Evolutionary conservation across 768 basidiomycete genomes (phyloP).

Genomic region (Boletus vermiculosoides): DNA sequence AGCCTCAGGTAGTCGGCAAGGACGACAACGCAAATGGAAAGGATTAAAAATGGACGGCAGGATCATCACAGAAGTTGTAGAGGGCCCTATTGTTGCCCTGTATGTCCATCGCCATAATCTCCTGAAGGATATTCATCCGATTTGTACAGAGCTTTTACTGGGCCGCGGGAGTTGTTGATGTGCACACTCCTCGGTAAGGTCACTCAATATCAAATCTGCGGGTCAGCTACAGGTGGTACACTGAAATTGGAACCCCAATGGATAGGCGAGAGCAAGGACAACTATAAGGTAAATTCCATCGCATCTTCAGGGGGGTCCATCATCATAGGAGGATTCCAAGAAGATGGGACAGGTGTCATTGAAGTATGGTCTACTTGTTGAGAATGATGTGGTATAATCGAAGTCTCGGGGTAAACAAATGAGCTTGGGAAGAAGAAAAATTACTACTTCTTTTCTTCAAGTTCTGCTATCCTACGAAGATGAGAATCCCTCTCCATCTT

Average conservation of each 20-base stretch:
- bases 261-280: conserved; percentile 40
- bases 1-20: conserved; percentile 40
- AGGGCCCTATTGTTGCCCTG: conserved; percentile 76
- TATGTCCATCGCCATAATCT: conserved; percentile 32
- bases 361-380: conserved; percentile 51
- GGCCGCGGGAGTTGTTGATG: conserved; percentile 44
- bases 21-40: conserved; percentile 66
- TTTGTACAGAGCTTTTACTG: conserved; percentile 47
- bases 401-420: background rate
- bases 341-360: conserved; percentile 57
- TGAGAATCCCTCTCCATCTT: conserved; percentile 55
- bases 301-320: conserved; percentile 47
- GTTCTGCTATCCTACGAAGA: conserved; percentile 54
- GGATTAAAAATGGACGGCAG: conserved; percentile 55
- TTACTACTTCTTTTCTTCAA: conserved; percentile 42
- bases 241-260: conserved; percentile 46
- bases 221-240: conserved; percentile 37
- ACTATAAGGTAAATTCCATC: conserved; percentile 68
- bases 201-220: conserved; percentile 46
- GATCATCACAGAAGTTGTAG: conserved; percentile 50
- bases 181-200: conserved; percentile 65
- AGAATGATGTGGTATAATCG: conserved; percentile 1
- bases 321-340: conserved; percentile 60
- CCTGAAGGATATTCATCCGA: background rate
- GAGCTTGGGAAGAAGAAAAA: background rate